Conservation (phyloP, 306 rosid genomes). For the Glycine soja region DNA sequence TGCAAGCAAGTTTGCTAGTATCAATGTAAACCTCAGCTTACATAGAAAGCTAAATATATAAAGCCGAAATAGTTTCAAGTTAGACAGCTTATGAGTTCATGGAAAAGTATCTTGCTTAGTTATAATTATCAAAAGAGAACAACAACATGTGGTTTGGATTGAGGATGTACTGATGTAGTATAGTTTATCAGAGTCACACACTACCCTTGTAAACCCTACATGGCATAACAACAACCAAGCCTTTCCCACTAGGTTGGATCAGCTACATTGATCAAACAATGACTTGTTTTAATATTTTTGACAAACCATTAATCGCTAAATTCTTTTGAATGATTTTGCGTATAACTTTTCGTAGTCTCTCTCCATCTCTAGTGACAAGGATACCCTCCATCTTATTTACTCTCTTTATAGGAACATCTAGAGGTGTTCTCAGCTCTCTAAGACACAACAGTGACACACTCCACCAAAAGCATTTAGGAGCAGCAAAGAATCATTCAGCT, state of each 20-base stretch:
- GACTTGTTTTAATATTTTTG: neutral
- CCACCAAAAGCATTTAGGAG: neutral
- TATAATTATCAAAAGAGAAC: neutral
- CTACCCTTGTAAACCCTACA: neutral
- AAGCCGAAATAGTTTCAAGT: constrained; percentile 8
- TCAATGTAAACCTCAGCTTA: no score
- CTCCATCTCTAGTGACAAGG: neutral
- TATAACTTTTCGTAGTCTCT: neutral
- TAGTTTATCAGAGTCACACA: neutral
- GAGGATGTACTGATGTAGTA: no score
- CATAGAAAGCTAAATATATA: neutral
- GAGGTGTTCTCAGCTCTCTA: neutral
- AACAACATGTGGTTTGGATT: neutral
- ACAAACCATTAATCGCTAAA: neutral
- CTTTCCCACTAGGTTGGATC: no score
- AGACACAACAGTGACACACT: neutral
- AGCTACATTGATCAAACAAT: no score
- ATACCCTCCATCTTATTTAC: neutral
- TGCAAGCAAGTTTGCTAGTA: no score
- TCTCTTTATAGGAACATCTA: neutral
- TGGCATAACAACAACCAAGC: no score
- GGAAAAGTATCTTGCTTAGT: constrained; percentile 15
- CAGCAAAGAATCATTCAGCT: neutral
- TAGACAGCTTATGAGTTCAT: constrained; percentile 24
- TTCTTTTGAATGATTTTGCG: neutral